Conservation (phyloP, 768 basidiomycete species). For the Amanita rimosa region DNA sequence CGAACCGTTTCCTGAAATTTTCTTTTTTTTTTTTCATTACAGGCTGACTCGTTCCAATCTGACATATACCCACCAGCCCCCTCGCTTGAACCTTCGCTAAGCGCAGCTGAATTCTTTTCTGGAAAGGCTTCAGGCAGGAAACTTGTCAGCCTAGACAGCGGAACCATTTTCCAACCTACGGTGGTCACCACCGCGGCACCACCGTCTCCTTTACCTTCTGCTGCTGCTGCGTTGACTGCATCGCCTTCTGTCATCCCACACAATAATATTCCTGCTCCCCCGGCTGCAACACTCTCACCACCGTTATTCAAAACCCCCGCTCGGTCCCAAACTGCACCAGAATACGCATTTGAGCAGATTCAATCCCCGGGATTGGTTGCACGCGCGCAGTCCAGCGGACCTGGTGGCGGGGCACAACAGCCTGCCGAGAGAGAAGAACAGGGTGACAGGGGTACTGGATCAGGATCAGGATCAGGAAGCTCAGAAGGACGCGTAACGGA, state of each 20-base stretch:
- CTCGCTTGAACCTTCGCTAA: conserved; percentile 67
- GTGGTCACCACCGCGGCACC: conserved; percentile 17
- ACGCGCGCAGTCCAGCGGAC: background rate
- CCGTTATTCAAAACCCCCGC: background rate
- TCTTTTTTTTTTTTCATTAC: background rate
- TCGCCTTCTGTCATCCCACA: background rate
- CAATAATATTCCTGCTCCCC: background rate
- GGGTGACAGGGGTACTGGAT: background rate
- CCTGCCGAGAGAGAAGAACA: background rate
- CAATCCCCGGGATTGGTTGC: background rate
- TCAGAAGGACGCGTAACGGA: background rate
- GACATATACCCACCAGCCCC: conserved; percentile 94
- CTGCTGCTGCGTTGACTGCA: background rate
- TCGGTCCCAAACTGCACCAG: background rate
- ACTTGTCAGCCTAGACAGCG: conserved; percentile 70
- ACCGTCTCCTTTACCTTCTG: conserved; percentile 8
- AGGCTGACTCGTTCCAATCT: conserved; percentile 94
- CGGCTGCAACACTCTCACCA: background rate
- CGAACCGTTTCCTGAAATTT: background rate
- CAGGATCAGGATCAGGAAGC: background rate
- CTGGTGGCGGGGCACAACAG: background rate
- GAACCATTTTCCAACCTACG: conserved; percentile 26
- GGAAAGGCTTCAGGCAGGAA: conserved; percentile 76
- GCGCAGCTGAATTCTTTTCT: conserved; percentile 77
- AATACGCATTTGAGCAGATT: background rate